Conservation (phyloP, 164 flowering plant species). For the Litsea cubeba region DNA sequence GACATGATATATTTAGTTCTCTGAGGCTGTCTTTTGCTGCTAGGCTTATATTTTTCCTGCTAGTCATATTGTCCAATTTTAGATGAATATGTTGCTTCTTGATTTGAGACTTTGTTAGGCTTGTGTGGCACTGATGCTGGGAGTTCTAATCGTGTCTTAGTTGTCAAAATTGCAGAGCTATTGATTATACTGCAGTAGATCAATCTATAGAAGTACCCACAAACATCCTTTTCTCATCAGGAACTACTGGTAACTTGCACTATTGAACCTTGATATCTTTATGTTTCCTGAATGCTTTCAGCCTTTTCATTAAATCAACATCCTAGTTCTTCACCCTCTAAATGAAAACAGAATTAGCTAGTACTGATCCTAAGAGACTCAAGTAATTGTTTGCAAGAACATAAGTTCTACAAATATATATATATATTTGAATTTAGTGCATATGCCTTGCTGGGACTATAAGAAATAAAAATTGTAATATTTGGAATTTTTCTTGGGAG, state of each 20-base stretch:
- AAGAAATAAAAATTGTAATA: no score
- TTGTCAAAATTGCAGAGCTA: slow-evolving; percentile 37
- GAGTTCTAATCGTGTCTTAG: slow-evolving; percentile 9
- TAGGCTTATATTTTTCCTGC: not conserved
- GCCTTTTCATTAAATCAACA: not conserved
- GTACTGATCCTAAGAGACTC: no score
- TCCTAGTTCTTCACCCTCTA: not conserved
- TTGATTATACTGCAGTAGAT: slow-evolving; percentile 55
- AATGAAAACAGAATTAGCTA: not conserved
- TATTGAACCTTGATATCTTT: not conserved
- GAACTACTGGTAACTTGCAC: slow-evolving; percentile 76
- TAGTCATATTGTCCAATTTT: not conserved
- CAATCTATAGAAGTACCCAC: slow-evolving; percentile 65
- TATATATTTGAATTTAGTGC: no score
- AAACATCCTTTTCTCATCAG: slow-evolving; percentile 94
- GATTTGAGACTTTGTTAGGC: not conserved
- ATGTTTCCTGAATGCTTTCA: not conserved
- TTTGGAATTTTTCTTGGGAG: no score
- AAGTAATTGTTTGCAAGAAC: no score
- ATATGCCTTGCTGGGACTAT: no score
- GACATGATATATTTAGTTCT: not conserved
- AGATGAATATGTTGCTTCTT: not conserved
- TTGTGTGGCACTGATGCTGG: not conserved
- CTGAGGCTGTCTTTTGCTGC: not conserved
- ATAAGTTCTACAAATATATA: no score